phyloP scores from a whole-genome alignment of 768 basidiomycete genomes.

The Crucibulum laeve region DNA sequence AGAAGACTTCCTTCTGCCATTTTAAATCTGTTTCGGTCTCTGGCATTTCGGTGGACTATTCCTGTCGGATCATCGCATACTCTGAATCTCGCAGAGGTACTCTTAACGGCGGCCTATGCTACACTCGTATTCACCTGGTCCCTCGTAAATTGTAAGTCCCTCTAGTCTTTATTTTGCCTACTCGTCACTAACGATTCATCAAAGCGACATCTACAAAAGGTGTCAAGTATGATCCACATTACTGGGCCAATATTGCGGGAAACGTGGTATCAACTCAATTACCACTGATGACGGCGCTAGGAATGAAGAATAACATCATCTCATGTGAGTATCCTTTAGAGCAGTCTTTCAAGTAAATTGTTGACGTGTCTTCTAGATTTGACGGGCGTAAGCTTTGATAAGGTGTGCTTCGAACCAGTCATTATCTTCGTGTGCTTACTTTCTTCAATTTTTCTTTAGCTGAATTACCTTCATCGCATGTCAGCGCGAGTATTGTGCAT shows the following conservation, averaged over 20 bases:
- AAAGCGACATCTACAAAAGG: constrained; percentile 27
- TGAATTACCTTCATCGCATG: constrained; percentile 43
- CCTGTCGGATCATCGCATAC: constrained; percentile 27
- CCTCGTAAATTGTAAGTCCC: constrained; percentile 29
- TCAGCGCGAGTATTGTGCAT: constrained; percentile 41
- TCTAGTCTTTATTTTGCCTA: not conserved
- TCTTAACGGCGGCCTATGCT: constrained; percentile 31
- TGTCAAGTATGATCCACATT: constrained; percentile 26
- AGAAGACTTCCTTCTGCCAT: constrained; percentile 26
- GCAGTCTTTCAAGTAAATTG: not conserved
- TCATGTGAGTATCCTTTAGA: constrained; percentile 18
- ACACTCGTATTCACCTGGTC: constrained; percentile 31
- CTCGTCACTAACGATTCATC: not conserved
- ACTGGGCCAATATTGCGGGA: constrained; percentile 37
- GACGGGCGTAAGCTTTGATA: constrained; percentile 48
- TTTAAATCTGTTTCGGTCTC: constrained; percentile 25
- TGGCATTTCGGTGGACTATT: constrained; percentile 31
- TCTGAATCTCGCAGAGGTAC: constrained; percentile 35
- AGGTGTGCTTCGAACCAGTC: constrained; percentile 15
- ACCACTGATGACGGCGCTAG: constrained; percentile 53
- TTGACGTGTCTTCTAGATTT: constrained; percentile 26
- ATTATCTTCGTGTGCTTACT: not conserved
- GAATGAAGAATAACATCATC: constrained; percentile 55
- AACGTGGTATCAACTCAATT: constrained; percentile 43
- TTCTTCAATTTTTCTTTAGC: constrained; percentile 19